Evolutionary conservation across 1,284 basidiomycete genomes (phyloP), one percentile per base, ranked within the genome.

Genomic region (Chondrostereum purpureum): DNA sequence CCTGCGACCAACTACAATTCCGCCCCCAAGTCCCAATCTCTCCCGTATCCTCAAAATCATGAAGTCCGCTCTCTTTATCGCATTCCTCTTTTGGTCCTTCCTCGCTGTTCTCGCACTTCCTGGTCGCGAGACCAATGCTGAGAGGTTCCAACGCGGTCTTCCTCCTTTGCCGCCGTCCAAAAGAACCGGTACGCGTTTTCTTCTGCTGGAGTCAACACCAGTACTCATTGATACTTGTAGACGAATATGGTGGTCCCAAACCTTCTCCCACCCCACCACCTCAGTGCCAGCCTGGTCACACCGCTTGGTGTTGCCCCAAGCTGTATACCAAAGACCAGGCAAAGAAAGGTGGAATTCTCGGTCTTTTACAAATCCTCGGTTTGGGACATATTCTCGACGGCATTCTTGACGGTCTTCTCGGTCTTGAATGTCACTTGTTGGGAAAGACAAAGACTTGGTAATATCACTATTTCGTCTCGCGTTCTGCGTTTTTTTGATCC

Each of bases 121-220:
- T 11, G 58, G 64, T 12, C 23, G 27, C n/a, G 70, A 73, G 46
- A 74, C 75, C 37, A 79, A 80, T 42, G 77, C 67, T 0, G 49
- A 68, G 5, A 73, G 77, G 39, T 49, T 79, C 41, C 71, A 73
- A 42, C 71, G 69, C 17, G 77, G 77, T 6, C 57, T 80, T 1
- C 55, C 64, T 20, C 68, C 64, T 1, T 53, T 58, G 3, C 47
- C 65, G 0, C 67, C 68, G n/a, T 40, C 16, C 18, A 60, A 50
- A 42, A 42, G 66, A 52, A 4, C 10, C n/a, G n/a, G n/a, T n/a
- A n/a, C 16, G 21, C 13, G 19, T 19, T 10, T 1, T 39, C 16
- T 14, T 12, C 21, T 23, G 10, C 19, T 27, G 19, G 33, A 24
- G 13, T 45, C 51, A n/a, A 38, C 33, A 17, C n/a, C n/a, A n/a